Conservation (phyloP, 2,329 filamentous ascomycete species). For the Ophiostoma perfectum region DNA sequence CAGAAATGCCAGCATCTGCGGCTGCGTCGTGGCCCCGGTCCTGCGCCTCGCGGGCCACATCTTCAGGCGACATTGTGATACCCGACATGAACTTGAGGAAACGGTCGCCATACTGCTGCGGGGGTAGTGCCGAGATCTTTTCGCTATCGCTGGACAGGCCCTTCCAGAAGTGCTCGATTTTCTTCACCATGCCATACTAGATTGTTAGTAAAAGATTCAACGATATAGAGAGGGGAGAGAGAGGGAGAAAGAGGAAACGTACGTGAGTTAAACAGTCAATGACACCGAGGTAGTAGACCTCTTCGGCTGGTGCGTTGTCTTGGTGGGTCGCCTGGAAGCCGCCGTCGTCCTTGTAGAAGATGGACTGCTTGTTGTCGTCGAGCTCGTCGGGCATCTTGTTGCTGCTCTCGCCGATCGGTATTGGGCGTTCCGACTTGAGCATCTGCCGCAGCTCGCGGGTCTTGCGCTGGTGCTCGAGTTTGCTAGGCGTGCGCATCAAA, state of each 20-base stretch:
- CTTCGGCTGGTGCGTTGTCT: constrained; percentile 74
- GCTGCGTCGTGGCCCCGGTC: constrained; percentile 46
- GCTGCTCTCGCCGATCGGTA: constrained; percentile 80
- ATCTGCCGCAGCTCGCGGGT: constrained; percentile 86
- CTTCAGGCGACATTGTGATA: constrained; percentile 84
- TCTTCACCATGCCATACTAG: constrained; percentile 90
- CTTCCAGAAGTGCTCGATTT: constrained; percentile 95
- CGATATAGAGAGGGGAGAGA: not conserved
- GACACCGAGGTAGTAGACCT: constrained; percentile 96
- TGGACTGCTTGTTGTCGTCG: constrained; percentile 66
- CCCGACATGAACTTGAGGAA: constrained; percentile 89
- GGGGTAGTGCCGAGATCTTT: constrained; percentile 88
- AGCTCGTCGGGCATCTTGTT: constrained; percentile 89
- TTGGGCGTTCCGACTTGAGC: constrained; percentile 84
- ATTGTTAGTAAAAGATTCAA: constrained; percentile 23
- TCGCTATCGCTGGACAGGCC: constrained; percentile 75
- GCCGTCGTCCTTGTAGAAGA: constrained; percentile 92
- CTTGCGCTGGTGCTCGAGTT: constrained; percentile 85
- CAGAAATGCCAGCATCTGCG: constrained; percentile 2
- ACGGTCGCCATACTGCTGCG: constrained; percentile 84
- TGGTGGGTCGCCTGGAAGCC: constrained; percentile 91
- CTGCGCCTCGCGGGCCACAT: constrained; percentile 55
- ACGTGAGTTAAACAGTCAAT: constrained; percentile 98
- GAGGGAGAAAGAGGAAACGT: constrained; percentile 40
- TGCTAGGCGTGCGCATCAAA: constrained; percentile 85